These are phyloP conservation scores for Annona squamosa DNA, from an alignment of 164 flowering plant species.

Conservation along the genomic window DNA sequence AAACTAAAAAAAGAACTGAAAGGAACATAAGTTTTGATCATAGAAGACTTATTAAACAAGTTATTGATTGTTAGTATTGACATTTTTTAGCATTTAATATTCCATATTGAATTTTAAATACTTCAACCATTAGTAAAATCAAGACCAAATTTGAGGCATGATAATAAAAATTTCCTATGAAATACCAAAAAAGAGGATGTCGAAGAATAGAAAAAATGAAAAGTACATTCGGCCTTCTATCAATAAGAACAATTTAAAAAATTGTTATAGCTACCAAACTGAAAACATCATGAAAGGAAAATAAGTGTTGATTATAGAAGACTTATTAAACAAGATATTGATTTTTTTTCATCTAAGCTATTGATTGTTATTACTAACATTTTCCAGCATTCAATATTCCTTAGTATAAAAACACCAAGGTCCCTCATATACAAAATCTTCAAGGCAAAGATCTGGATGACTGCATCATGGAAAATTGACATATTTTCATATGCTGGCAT, in stretches of 20 bases:
- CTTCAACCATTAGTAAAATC: background rate
- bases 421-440: background rate
- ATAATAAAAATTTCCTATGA: no score
- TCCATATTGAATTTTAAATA: background rate
- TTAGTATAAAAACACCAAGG: background rate
- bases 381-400: background rate
- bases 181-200: background rate
- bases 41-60: background rate
- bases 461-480: background rate
- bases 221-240: background rate
- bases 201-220: background rate
- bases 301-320: no score
- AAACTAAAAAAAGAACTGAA: background rate
- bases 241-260: background rate
- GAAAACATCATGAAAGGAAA: background rate
- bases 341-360: background rate
- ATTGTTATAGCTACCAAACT: background rate
- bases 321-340: background rate
- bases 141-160: background rate
- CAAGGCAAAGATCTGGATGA: background rate
- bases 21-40: background rate
- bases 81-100: background rate
- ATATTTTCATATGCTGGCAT: no score
- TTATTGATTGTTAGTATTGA: background rate
- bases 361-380: background rate